phyloP scores from a whole-genome alignment of 2,329 filamentous ascomycete genomes.

The Beauveria sp. region DNA sequence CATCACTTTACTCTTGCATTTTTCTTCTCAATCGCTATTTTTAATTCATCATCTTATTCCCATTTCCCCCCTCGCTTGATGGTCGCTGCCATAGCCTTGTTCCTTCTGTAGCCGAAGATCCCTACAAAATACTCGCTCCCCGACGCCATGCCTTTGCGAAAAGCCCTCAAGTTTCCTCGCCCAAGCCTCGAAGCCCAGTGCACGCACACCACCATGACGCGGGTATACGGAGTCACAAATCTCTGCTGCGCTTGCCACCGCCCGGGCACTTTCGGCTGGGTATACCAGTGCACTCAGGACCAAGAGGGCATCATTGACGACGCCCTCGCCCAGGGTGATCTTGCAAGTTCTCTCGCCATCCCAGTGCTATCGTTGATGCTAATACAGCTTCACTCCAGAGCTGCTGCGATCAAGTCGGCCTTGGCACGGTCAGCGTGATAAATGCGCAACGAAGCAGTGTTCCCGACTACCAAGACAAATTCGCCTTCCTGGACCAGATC shows the following conservation, averaged over 20 bases:
- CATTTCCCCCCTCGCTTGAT: not conserved
- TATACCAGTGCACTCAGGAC: conserved; percentile 68
- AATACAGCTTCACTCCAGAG: conserved; percentile 4
- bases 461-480: conserved; percentile 32
- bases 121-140: not conserved
- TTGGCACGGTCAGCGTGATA: conserved; percentile 24
- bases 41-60: not conserved
- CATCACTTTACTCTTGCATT: conserved; percentile 8
- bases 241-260: conserved; percentile 52
- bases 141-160: conserved; percentile 2
- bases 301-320: conserved; percentile 34
- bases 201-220: conserved; percentile 61
- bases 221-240: conserved; percentile 47
- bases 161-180: not conserved
- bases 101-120: not conserved
- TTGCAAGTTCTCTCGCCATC: not conserved
- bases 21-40: not conserved
- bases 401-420: conserved; percentile 28
- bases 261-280: conserved; percentile 55
- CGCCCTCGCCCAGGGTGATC: conserved; percentile 18
- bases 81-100: not conserved
- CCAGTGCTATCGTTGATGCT: not conserved
- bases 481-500: conserved; percentile 39
- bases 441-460: conserved; percentile 31
- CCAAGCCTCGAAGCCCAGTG: conserved; percentile 35